Evolutionary conservation across 192 early-diverging fungal genomes (phyloP).

Genomic region (Entomortierella chlamydospora): DNA sequence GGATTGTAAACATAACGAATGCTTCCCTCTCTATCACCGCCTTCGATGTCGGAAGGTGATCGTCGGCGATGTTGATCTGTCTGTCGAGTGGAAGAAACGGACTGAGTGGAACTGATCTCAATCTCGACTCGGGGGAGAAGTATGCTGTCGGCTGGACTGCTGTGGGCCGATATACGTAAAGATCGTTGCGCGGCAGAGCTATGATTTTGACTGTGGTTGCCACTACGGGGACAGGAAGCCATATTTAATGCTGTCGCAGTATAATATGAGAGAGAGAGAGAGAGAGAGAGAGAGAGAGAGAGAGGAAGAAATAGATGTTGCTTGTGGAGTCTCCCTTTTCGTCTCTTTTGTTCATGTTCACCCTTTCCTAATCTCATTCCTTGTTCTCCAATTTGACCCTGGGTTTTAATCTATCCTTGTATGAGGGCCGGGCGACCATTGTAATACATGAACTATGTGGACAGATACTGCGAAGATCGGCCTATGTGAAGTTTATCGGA

Average conservation of each 20-base stretch:
- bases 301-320: neutral
- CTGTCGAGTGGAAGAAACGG: slow-evolving; percentile 8
- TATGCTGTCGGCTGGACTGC: slow-evolving; percentile 28
- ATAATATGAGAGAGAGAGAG: too few relatives aligned
- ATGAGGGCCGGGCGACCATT: neutral
- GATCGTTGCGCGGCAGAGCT: neutral
- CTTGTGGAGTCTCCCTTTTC: neutral
- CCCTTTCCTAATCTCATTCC: neutral
- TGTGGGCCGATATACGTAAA: neutral
- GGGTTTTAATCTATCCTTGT: slow-evolving; percentile 21
- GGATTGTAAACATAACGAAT: neutral
- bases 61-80: neutral
- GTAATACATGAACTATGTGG: neutral
- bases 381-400: neutral
- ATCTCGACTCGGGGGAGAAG: slow-evolving; percentile 44
- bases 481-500: too few relatives aligned
- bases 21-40: neutral
- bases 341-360: neutral
- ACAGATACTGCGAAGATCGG: too few relatives aligned
- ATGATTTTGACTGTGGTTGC: slow-evolving; percentile 4
- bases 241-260: neutral
- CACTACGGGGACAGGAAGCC: slow-evolving; percentile 2
- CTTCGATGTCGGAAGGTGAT: neutral
- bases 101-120: slow-evolving; percentile 21
- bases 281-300: too few relatives aligned